These are phyloP conservation scores for Chrysopogon serrulatus DNA, from an alignment of 176 grass and related monocot species.

Conservation along the genomic window DNA sequence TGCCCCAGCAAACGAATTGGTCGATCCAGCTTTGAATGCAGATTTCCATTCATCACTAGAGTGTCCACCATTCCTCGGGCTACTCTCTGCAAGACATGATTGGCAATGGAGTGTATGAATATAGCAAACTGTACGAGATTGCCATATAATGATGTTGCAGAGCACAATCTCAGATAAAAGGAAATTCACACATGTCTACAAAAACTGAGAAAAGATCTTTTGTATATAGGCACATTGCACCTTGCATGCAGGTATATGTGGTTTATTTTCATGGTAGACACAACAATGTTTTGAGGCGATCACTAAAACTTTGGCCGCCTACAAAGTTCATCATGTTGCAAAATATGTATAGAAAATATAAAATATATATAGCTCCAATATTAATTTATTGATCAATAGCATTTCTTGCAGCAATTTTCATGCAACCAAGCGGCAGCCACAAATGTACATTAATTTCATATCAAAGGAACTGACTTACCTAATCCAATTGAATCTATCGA, in stretches of 20 bases:
- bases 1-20: conserved; percentile 17
- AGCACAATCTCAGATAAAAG: background rate
- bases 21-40: conserved; percentile 51
- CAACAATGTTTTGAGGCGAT: too few species aligned
- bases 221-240: too few species aligned
- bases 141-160: background rate
- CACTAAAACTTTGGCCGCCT: background rate
- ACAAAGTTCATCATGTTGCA: background rate
- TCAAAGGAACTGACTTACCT: conserved; percentile 29
- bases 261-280: too few species aligned
- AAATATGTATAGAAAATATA: background rate
- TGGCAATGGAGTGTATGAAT: background rate
- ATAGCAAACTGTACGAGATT: background rate
- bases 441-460: background rate
- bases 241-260: too few species aligned
- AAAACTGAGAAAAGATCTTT: background rate
- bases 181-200: background rate
- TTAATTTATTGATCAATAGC: background rate
- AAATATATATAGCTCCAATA: background rate
- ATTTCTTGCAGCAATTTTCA: background rate
- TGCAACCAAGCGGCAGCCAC: background rate
- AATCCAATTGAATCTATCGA: conserved; percentile 34
- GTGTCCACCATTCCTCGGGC: conserved; percentile 15
- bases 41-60: conserved; percentile 70
- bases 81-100: conserved; percentile 44